Percentiles rank a stretch among this genome's conserved stretches.
Conservation (phyloP, 2,329 filamentous ascomycete genomes). For the Trichophyton benhamiae region DNA sequence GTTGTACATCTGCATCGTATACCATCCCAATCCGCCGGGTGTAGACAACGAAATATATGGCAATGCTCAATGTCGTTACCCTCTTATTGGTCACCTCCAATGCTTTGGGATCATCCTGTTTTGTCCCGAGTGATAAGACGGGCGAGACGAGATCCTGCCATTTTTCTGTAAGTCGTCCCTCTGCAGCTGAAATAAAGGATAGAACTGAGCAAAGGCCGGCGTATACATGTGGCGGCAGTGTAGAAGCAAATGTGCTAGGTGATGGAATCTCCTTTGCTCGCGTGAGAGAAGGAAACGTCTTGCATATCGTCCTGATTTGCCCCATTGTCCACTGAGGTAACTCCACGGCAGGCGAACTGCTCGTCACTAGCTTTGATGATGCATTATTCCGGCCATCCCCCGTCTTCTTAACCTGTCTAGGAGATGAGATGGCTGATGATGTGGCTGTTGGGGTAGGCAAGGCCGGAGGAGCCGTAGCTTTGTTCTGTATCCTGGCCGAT, state of each 20-base stretch:
- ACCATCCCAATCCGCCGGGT: conserved; percentile 22
- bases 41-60: conserved; percentile 34
- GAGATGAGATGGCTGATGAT: background rate
- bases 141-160: conserved; percentile 28
- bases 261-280: conserved; percentile 36
- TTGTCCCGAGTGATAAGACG: conserved; percentile 31
- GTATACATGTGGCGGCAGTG: conserved; percentile 48
- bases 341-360: conserved; percentile 18
- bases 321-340: conserved; percentile 57
- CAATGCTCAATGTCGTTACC: conserved; percentile 29
- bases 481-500: conserved; percentile 15
- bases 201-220: conserved; percentile 55
- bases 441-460: conserved; percentile 8
- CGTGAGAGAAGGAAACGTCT: conserved; percentile 24
- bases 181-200: conserved; percentile 30
- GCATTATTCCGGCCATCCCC: background rate
- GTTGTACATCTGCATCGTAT: background rate
- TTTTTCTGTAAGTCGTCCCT: conserved; percentile 34
- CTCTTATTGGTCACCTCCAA: conserved; percentile 16
- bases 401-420: background rate
- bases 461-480: conserved; percentile 17
- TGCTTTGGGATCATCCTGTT: conserved; percentile 16
- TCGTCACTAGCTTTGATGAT: background rate
- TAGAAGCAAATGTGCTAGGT: conserved; percentile 64
- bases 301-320: conserved; percentile 54